Percentiles rank a stretch among this genome's conserved stretches.
phyloP scores from a whole-genome alignment of 805 yeast genomes.

The Yamadazyma insecticola region DNA sequence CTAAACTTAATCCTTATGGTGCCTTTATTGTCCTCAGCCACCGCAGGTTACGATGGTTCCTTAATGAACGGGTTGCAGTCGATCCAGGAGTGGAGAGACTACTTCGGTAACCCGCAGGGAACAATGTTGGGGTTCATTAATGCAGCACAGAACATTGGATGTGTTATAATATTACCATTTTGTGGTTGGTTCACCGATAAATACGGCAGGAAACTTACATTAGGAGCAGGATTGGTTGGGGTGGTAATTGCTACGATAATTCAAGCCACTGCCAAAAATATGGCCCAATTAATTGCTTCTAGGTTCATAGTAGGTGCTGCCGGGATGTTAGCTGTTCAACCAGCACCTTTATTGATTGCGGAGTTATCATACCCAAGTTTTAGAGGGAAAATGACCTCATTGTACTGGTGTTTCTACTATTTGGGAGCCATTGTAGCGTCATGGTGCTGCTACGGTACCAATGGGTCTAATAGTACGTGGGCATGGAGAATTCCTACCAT shows the following conservation, averaged over 20 bases:
- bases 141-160: conserved; percentile 25
- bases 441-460: conserved; percentile 20
- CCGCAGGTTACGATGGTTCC: conserved; percentile 42
- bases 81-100: conserved; percentile 32
- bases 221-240: conserved; percentile 19
- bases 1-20: conserved; percentile 11
- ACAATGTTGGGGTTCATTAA: conserved; percentile 35
- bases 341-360: conserved; percentile 43
- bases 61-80: conserved; percentile 45
- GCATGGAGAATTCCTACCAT: conserved; percentile 51
- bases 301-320: conserved; percentile 47
- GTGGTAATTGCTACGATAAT: conserved; percentile 25
- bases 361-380: conserved; percentile 45
- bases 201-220: conserved; percentile 33
- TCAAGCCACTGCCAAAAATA: conserved; percentile 23
- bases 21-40: conserved; percentile 29
- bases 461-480: conserved; percentile 14
- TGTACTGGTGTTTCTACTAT: conserved; percentile 47
- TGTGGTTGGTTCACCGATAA: conserved; percentile 25
- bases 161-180: conserved; percentile 20
- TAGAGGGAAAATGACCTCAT: conserved; percentile 19
- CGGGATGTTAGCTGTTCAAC: conserved; percentile 32
- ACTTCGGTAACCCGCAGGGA: conserved; percentile 36
- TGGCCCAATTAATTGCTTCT: conserved; percentile 31
- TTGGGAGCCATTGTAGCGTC: conserved; percentile 36